These are phyloP conservation scores for Cichorium intybus DNA, from an alignment of 140 eudicot genomes.

Conservation along the genomic window DNA sequence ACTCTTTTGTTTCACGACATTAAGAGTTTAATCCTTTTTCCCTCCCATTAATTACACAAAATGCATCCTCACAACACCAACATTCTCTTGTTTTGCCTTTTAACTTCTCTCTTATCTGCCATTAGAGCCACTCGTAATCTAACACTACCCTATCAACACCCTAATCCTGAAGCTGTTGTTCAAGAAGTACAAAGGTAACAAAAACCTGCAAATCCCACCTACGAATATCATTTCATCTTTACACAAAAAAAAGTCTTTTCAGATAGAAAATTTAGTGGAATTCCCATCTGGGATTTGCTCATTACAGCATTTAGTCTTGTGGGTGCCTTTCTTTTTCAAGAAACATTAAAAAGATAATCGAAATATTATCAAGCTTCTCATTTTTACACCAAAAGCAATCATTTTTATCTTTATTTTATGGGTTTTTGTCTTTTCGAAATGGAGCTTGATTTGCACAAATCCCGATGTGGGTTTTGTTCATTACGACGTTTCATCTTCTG, in stretches of 20 bases:
- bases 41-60: constrained; percentile 29
- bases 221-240: not conserved
- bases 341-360: not conserved
- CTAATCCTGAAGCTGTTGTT: constrained; percentile 77
- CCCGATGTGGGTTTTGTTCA: constrained; percentile 9
- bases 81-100: constrained; percentile 60
- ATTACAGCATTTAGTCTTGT: constrained; percentile 5
- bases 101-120: constrained; percentile 36
- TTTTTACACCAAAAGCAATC: not conserved
- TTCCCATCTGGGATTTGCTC: constrained; percentile 30
- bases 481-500: constrained; percentile 7
- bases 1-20: constrained; percentile 18
- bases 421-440: not conserved
- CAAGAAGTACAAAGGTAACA: constrained; percentile 75
- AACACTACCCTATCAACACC: constrained; percentile 78
- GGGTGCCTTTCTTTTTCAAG: constrained; percentile 10
- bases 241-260: not conserved
- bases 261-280: not conserved
- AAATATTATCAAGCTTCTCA: not conserved
- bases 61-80: constrained; percentile 44
- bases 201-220: constrained; percentile 5
- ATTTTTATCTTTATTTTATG: not conserved
- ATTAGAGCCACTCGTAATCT: constrained; percentile 48
- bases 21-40: constrained; percentile 24
- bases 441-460: not conserved